phyloP scores from a whole-genome alignment of 148 eudicot genomes.

The Selenicereus undatus region DNA sequence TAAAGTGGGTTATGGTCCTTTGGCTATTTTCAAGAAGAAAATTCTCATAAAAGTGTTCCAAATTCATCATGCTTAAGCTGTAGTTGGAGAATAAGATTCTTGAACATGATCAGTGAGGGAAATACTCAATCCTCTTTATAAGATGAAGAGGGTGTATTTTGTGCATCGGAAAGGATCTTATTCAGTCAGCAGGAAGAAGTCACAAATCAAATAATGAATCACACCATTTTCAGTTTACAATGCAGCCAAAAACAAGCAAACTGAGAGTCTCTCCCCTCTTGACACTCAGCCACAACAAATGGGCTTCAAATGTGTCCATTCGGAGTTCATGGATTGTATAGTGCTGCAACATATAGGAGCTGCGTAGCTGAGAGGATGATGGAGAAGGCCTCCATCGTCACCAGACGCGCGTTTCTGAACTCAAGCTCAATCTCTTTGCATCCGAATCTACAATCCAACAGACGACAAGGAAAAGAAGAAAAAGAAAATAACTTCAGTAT shows the following conservation, averaged over 20 bases:
- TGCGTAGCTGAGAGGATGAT: constrained; percentile 72
- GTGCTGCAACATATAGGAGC: constrained; percentile 46
- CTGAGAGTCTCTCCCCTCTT: constrained; percentile 15
- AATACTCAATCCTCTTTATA: too few species aligned
- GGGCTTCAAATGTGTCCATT: background rate
- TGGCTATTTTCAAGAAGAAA: too few species aligned
- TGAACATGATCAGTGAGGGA: too few species aligned
- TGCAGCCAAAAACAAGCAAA: constrained; percentile 22
- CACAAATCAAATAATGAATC: constrained; percentile 4
- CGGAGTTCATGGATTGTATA: constrained; percentile 28
- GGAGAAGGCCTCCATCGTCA: constrained; percentile 75
- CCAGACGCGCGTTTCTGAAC: constrained; percentile 61
- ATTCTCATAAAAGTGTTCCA: too few species aligned
- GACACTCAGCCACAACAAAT: background rate
- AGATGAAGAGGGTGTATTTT: too few species aligned
- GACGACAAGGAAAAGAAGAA: background rate
- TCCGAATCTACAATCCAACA: constrained; percentile 42
- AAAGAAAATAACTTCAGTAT: background rate
- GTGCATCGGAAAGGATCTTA: too few species aligned
- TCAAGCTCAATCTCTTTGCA: constrained; percentile 67
- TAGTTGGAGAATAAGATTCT: too few species aligned
- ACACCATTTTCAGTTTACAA: constrained; percentile 11
- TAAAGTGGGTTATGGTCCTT: too few species aligned
- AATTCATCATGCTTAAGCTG: too few species aligned
- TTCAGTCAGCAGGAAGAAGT: background rate